Evolutionary conservation across 495 filamentous ascomycete genomes (phyloP).

Genomic region (Aspergillus bertholletiae): DNA sequence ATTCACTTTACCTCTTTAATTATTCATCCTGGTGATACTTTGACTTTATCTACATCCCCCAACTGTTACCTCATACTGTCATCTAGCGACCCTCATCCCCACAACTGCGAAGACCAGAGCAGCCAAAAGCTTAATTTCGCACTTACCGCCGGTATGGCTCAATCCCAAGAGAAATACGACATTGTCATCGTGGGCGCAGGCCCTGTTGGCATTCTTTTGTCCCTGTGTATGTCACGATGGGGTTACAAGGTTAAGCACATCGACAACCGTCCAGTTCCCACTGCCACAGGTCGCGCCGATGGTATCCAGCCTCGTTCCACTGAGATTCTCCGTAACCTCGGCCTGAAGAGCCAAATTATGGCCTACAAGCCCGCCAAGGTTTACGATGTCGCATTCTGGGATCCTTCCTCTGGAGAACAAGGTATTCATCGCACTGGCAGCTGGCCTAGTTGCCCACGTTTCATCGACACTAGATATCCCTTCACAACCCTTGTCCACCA

Average conservation of each 20-base stretch:
- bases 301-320: constrained; percentile 71
- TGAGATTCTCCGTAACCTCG: constrained; percentile 65
- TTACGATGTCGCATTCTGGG: constrained; percentile 67
- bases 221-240: constrained; percentile 72
- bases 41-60: background rate
- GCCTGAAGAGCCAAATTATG: constrained; percentile 61
- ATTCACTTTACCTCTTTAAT: background rate
- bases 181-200: constrained; percentile 86
- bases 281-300: constrained; percentile 68
- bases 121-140: constrained; percentile 5
- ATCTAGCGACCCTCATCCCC: constrained; percentile 6
- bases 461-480: constrained; percentile 63
- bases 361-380: constrained; percentile 61
- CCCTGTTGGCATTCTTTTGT: constrained; percentile 82
- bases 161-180: constrained; percentile 52
- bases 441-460: constrained; percentile 61
- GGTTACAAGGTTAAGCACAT: constrained; percentile 67
- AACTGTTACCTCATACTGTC: background rate
- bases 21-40: constrained; percentile 4
- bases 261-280: constrained; percentile 61
- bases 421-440: constrained; percentile 60
- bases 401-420: constrained; percentile 45
- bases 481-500: constrained; percentile 65
- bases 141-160: constrained; percentile 28
- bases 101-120: background rate